phyloP scores from a whole-genome alignment of 1,284 basidiomycete genomes.

The Meira nashicola region DNA sequence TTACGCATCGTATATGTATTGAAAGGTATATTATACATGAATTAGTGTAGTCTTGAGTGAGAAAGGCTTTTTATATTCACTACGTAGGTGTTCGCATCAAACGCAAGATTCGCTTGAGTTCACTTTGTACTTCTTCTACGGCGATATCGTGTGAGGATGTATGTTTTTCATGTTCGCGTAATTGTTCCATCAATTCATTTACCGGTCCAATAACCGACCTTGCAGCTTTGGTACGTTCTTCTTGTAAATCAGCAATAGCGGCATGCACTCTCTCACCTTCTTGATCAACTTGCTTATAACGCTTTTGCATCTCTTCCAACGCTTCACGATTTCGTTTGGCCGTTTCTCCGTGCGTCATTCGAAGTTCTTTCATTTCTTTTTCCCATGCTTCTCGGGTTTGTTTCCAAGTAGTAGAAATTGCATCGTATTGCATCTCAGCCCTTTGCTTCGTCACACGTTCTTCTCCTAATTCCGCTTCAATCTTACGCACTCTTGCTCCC shows the following conservation, averaged over 20 bases:
- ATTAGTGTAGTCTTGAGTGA: not conserved
- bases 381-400: slow-evolving; percentile 20
- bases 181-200: slow-evolving; percentile 10
- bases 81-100: slow-evolving; percentile 4
- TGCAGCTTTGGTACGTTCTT: slow-evolving; percentile 9
- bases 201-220: slow-evolving; percentile 3
- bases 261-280: slow-evolving; percentile 11
- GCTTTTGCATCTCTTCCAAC: slow-evolving; percentile 11
- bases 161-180: slow-evolving; percentile 13
- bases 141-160: slow-evolving; percentile 12
- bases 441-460: slow-evolving; percentile 24
- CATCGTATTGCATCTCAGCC: slow-evolving; percentile 35
- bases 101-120: slow-evolving; percentile 11
- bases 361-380: slow-evolving; percentile 26
- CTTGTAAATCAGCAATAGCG: slow-evolving; percentile 11
- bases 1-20: not conserved
- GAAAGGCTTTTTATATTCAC: not conserved
- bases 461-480: slow-evolving; percentile 38
- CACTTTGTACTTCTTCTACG: slow-evolving; percentile 11
- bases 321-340: slow-evolving; percentile 14
- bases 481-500: slow-evolving; percentile 39
- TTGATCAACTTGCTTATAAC: not conserved
- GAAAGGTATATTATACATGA: not conserved
- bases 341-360: slow-evolving; percentile 4
- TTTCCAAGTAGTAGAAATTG: slow-evolving; percentile 31